Conservation (phyloP, 306 rosid genomes). For the Vigna nakashimae region DNA sequence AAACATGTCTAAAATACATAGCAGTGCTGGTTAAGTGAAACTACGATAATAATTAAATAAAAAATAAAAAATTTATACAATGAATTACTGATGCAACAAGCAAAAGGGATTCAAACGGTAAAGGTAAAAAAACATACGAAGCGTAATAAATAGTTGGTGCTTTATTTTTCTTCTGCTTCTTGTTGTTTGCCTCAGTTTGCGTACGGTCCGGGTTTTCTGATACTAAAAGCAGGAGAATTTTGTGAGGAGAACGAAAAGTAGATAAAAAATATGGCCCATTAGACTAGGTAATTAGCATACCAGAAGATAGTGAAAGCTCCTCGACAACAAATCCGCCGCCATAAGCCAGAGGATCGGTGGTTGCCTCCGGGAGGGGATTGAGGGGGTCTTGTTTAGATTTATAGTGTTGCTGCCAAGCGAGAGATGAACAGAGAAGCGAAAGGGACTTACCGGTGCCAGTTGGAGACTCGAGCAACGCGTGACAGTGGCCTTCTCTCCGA, state of each 20-base stretch:
- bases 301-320: conserved; percentile 45
- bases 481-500: conserved; percentile 83
- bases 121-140: conserved; percentile 60
- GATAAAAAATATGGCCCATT: not conserved
- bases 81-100: not conserved
- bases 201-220: conserved; percentile 54
- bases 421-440: conserved; percentile 87
- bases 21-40: conserved; percentile 1
- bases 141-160: conserved; percentile 82
- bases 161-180: conserved; percentile 68
- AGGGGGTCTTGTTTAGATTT: conserved; percentile 52
- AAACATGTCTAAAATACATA: not conserved
- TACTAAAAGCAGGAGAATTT: conserved; percentile 35
- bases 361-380: conserved; percentile 66
- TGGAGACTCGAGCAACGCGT: conserved; percentile 93
- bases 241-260: not conserved
- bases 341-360: conserved; percentile 64
- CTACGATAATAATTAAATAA: not conserved
- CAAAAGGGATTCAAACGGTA: not conserved
- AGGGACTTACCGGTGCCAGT: conserved; percentile 97
- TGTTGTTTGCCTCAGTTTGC: conserved; percentile 50
- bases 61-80: not conserved
- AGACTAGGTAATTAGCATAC: conserved; percentile 42
- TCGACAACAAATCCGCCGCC: conserved; percentile 91
- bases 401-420: conserved; percentile 85